Percentiles rank a stretch among this genome's conserved stretches.
phyloP scores from a whole-genome alignment of 805 yeast genomes.

The Candida ipomoeae region DNA sequence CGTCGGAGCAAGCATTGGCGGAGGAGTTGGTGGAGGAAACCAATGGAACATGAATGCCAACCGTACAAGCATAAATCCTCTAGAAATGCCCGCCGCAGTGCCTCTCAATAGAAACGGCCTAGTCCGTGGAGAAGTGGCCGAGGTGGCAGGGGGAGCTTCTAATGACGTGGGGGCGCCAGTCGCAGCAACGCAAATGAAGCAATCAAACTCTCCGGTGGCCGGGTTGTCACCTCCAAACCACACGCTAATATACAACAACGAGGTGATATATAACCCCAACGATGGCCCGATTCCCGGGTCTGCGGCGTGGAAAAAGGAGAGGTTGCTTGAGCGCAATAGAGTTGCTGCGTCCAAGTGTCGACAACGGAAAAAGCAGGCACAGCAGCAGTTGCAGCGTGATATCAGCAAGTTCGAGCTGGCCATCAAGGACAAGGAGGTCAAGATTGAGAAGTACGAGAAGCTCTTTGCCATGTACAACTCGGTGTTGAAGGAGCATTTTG shows the following conservation, averaged over 20 bases:
- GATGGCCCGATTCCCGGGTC: conserved; percentile 59
- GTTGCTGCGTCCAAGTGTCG: conserved; percentile 69
- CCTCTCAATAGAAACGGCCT: background rate
- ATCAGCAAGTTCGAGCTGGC: conserved; percentile 46
- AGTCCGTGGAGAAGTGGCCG: background rate
- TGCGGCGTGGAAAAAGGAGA: conserved; percentile 63
- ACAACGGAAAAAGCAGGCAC: conserved; percentile 65
- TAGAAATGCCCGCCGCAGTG: background rate
- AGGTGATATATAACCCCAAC: conserved; percentile 50
- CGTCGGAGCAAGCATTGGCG: background rate
- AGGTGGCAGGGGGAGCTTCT: background rate
- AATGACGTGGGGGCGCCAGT: background rate
- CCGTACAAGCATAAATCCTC: background rate
- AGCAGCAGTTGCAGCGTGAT: conserved; percentile 60
- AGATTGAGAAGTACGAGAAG: conserved; percentile 22
- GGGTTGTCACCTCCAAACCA: conserved; percentile 49
- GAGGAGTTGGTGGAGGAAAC: background rate
- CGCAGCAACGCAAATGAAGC: background rate
- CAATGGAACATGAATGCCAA: background rate
- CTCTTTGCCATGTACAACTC: conserved; percentile 20
- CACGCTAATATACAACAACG: conserved; percentile 50
- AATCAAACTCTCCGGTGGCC: conserved; percentile 20
- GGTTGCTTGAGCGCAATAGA: conserved; percentile 58
- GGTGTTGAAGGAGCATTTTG: conserved; percentile 17
- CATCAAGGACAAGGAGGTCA: conserved; percentile 26